phyloP scores from a whole-genome alignment of 139 green algal species.

The Tetradesmus obliquus region DNA sequence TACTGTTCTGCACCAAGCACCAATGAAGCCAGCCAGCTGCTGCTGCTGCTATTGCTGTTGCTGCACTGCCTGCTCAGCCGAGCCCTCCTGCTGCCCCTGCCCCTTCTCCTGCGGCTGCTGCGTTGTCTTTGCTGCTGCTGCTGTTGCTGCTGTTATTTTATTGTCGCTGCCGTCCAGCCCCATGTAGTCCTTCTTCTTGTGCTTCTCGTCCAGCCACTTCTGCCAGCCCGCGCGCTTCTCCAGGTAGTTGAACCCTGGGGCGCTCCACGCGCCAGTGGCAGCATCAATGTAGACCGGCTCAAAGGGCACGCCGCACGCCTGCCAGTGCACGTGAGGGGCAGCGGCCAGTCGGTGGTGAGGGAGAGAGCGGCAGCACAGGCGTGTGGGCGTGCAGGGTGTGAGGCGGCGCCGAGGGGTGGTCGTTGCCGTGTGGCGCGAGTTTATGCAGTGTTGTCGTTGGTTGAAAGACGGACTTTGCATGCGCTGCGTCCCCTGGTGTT shows the following conservation, averaged over 20 bases:
- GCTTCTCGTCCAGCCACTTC: constrained; percentile 52
- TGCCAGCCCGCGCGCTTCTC: constrained; percentile 61
- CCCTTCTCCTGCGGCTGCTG: background rate
- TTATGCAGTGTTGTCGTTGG: background rate
- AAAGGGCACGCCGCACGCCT: constrained; percentile 53
- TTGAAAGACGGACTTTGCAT: background rate
- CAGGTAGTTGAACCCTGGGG: constrained; percentile 55
- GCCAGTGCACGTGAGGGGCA: background rate
- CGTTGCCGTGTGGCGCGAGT: background rate
- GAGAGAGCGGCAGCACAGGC: background rate
- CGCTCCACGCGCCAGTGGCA: constrained; percentile 37
- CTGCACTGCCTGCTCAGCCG: background rate
- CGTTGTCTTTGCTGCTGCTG: background rate
- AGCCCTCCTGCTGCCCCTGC: background rate
- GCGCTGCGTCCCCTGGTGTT: background rate
- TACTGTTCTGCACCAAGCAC: too few relatives aligned
- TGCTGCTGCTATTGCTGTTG: background rate
- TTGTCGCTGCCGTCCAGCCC: background rate
- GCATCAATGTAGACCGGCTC: constrained; percentile 54
- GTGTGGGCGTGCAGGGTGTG: background rate
- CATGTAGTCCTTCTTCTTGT: constrained; percentile 37
- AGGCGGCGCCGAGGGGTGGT: too few relatives aligned
- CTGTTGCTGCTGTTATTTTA: background rate
- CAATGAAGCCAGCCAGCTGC: background rate
- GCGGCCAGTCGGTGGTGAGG: background rate